Conservation (phyloP, 352 stramenopile genomes). For the Phytophthora europaea region DNA sequence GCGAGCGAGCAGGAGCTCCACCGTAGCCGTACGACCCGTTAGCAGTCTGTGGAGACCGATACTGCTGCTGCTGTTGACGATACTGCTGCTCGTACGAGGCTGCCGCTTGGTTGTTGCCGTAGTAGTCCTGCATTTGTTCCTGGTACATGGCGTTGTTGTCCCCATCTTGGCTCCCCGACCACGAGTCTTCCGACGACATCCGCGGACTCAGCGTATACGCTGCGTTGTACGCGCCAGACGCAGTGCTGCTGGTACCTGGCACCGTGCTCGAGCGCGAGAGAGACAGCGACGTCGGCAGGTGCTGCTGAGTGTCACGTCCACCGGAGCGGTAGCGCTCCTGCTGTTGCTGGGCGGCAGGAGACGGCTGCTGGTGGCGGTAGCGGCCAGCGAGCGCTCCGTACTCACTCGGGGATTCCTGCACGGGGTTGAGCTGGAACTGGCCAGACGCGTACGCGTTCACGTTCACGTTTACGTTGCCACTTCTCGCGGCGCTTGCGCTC, state of each 20-base stretch:
- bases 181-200: slow-evolving; percentile 59
- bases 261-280: slow-evolving; percentile 47
- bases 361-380: slow-evolving; percentile 35
- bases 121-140: slow-evolving; percentile 62
- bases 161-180: slow-evolving; percentile 61
- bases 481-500: slow-evolving; percentile 15
- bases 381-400: slow-evolving; percentile 34
- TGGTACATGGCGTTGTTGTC: slow-evolving; percentile 50
- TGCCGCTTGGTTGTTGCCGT: slow-evolving; percentile 40
- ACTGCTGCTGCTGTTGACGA: slow-evolving; percentile 30
- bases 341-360: slow-evolving; percentile 15
- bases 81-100: slow-evolving; percentile 38
- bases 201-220: slow-evolving; percentile 59
- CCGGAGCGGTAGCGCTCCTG: slow-evolving; percentile 38
- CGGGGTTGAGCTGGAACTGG: slow-evolving; percentile 62
- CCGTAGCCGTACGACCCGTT: slow-evolving; percentile 45
- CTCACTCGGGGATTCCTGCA: slow-evolving; percentile 55
- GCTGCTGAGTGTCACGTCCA: slow-evolving; percentile 23
- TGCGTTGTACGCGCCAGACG: slow-evolving; percentile 41
- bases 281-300: slow-evolving; percentile 46
- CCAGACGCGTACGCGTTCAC: slow-evolving; percentile 45
- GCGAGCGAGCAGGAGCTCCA: slow-evolving; percentile 29
- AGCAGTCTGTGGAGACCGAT: slow-evolving; percentile 37
- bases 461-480: background rate
- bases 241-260: slow-evolving; percentile 46